Evolutionary conservation across 2,329 filamentous ascomycete genomes (phyloP), one percentile per base, ranked within the genome.

Genomic region (Colletotrichum sp.): DNA sequence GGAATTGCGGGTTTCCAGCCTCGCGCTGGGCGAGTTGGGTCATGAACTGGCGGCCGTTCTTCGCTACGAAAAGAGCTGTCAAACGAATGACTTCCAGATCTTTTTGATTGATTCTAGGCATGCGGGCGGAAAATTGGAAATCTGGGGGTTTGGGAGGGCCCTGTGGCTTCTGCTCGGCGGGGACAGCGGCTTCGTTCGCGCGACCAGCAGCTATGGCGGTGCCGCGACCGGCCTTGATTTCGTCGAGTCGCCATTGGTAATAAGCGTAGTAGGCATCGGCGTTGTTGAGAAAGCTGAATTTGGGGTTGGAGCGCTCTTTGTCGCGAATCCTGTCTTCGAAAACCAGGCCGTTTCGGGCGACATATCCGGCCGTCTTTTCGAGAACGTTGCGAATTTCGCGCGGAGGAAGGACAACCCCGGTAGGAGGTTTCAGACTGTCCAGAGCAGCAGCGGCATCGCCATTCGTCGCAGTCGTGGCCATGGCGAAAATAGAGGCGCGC

Each of bases 81-180:
- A 98, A 86, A 72, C 91, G 89, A 72, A 94, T 89, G 66, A 93
- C 89, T 79, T 93, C 92, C 78, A 98, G 87, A 89, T 99, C 97
- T 85, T 98, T 95, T 78, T 98, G 95, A 85, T 94, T 98, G 86
- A 99, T 98, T 79, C 96, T 96, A 74, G 97, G 97, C 95, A 98
- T 98, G 83, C 96, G 94, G 80, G 97, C 96, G 72, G 95, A 98
- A 87, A 98, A 99, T 79, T 94, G 92, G 82, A 98, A 98, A 80
- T 96, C 94, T 73, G 94, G 91, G 19, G 97, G 97, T 81, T 96
- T 93, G 59, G 94, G 93, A 9, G 96, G 96, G 27, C 96, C 96
- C 84, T 94, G 91, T 59, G 95, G 93, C 82, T 94, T 95, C 71
- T 88, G 87, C 52, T 86, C 87, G 67, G 88, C 87, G 19, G 84